Evolutionary conservation across 2,329 filamentous ascomycete species (phyloP).

Genomic region (Pseudogymnoascus sp.): DNA sequence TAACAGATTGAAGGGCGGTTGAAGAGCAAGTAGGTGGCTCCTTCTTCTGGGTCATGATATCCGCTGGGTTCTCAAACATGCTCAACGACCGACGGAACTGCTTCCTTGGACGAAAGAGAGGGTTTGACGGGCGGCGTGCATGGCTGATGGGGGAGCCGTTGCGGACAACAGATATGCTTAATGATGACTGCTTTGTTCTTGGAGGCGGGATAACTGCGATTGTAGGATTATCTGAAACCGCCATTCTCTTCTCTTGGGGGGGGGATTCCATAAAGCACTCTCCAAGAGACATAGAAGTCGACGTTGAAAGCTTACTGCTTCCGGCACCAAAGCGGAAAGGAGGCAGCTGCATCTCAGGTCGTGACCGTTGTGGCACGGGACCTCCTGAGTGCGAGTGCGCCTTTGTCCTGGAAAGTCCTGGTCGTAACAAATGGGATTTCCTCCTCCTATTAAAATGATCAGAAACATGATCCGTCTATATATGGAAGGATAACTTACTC

Average conservation of each 20-base stretch:
- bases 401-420: conserved; percentile 67
- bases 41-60: conserved; percentile 74
- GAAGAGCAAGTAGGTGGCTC: conserved; percentile 38
- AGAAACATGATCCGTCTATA: conserved; percentile 13
- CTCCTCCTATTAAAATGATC: conserved; percentile 43
- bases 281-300: conserved; percentile 58
- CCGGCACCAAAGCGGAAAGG: conserved; percentile 64
- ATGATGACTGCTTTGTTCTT: conserved; percentile 47
- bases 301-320: conserved; percentile 38
- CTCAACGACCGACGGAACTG: conserved; percentile 87
- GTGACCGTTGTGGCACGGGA: conserved; percentile 50
- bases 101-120: conserved; percentile 68
- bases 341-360: conserved; percentile 57
- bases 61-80: conserved; percentile 92
- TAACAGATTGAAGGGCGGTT: conserved; percentile 60
- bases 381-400: conserved; percentile 64
- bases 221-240: conserved; percentile 52
- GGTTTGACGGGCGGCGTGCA: conserved; percentile 63
- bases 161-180: conserved; percentile 33
- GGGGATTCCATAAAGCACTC: conserved; percentile 77
- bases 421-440: conserved; percentile 61
- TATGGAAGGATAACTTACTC: conserved; percentile 39
- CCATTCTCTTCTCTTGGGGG: conserved; percentile 56
- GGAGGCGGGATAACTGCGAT: conserved; percentile 48
- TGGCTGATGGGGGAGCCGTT: conserved; percentile 67